phyloP scores from a whole-genome alignment of 169 alveolate species.

The Plasmodium reichenowi region DNA sequence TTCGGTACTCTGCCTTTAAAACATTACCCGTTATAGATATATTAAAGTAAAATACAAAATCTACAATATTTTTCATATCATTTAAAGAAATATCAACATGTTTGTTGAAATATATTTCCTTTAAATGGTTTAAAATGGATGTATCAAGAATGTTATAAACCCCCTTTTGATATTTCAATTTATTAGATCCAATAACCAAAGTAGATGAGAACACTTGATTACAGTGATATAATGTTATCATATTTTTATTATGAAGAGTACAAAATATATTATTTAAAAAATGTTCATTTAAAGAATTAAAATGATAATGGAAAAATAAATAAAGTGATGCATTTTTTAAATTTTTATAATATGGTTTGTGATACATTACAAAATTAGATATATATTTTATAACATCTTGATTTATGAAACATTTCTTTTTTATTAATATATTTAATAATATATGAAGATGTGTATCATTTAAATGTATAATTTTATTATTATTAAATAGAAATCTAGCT shows the following conservation, averaged over 20 bases:
- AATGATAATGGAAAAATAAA: constrained; percentile 53
- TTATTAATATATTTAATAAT: constrained; percentile 27
- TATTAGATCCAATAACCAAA: constrained; percentile 13
- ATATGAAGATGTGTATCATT: constrained; percentile 32
- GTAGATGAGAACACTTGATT: constrained; percentile 45
- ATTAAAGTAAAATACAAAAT: constrained; percentile 31
- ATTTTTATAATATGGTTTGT: constrained; percentile 66
- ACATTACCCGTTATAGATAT: constrained; percentile 26
- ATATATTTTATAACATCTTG: constrained; percentile 37
- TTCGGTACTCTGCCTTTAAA: not conserved
- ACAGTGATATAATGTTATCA: not conserved
- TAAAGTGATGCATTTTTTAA: constrained; percentile 25
- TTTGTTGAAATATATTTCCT: not conserved
- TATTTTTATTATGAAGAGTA: constrained; percentile 5
- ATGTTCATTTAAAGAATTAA: constrained; percentile 8
- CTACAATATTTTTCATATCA: constrained; percentile 15
- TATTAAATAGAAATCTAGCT: constrained; percentile 43
- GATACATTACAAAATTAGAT: constrained; percentile 34
- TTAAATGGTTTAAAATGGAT: constrained; percentile 10
- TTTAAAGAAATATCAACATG: not conserved
- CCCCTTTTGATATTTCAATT: constrained; percentile 24
- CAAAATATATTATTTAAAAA: constrained; percentile 36
- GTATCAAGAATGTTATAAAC: constrained; percentile 22
- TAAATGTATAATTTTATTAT: constrained; percentile 46
- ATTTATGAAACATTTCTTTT: constrained; percentile 40